Evolutionary conservation across 805 yeast species (phyloP).

Genomic region (Zygosaccharomyces bisporus): DNA sequence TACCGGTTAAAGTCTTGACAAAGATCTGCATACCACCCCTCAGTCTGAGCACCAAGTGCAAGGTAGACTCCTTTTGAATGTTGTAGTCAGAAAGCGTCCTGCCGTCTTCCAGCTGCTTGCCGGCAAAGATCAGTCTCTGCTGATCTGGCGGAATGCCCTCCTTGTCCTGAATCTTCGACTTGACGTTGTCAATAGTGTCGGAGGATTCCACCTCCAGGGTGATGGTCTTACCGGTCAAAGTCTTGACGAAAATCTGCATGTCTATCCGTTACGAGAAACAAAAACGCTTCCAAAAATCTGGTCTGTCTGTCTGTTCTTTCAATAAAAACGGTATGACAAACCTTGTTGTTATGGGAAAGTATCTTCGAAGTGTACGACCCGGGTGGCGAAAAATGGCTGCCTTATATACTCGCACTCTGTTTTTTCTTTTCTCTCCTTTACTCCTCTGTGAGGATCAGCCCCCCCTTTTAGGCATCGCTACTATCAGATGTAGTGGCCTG

Average conservation of each 20-base stretch:
- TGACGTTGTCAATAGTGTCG: conserved; percentile 88
- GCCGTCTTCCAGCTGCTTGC: conserved; percentile 91
- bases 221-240: conserved; percentile 82
- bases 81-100: conserved; percentile 89
- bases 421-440: neutral
- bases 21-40: conserved; percentile 90
- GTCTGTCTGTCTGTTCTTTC: neutral
- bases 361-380: neutral
- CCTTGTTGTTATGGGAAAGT: neutral
- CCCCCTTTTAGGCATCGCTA: conserved; percentile 7
- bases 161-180: conserved; percentile 88
- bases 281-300: neutral
- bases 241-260: conserved; percentile 85
- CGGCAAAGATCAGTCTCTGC: conserved; percentile 87
- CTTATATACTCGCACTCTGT: conserved; percentile 3
- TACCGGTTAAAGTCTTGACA: conserved; percentile 95
- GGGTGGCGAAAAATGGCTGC: conserved; percentile 7
- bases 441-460: conserved; percentile 3
- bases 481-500: neutral
- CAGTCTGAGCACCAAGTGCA: conserved; percentile 75
- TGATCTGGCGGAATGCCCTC: conserved; percentile 95
- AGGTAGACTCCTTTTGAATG: conserved; percentile 86
- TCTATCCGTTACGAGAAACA: neutral
- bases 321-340: neutral
- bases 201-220: conserved; percentile 81